These are phyloP conservation scores for Orbilia brochopaga DNA, from an alignment of 2,329 filamentous ascomycete species.

Conservation along the genomic window DNA sequence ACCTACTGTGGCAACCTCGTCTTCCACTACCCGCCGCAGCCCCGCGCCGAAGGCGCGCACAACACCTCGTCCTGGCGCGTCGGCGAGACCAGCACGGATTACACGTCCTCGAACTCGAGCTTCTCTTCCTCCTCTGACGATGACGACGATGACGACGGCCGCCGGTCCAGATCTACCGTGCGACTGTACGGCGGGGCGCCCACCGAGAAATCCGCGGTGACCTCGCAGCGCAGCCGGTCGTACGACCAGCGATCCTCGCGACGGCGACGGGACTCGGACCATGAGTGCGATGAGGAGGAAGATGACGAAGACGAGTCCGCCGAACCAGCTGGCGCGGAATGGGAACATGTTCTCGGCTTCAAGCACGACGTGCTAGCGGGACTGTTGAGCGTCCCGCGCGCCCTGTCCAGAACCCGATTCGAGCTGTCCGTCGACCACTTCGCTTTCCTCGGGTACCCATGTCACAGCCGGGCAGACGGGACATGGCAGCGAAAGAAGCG, in stretches of 20 bases:
- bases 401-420: slow-evolving; percentile 81
- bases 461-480: slow-evolving; percentile 79
- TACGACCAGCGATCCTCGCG: slow-evolving; percentile 44
- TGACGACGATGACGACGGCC: slow-evolving; percentile 55
- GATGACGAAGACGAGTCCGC: slow-evolving; percentile 62
- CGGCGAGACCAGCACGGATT: slow-evolving; percentile 57
- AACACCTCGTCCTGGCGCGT: slow-evolving; percentile 53
- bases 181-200: slow-evolving; percentile 44
- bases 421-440: slow-evolving; percentile 81
- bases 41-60: slow-evolving; percentile 58
- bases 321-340: slow-evolving; percentile 59
- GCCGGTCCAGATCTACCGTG: slow-evolving; percentile 55
- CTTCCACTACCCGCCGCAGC: slow-evolving; percentile 79
- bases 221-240: slow-evolving; percentile 48
- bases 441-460: slow-evolving; percentile 80
- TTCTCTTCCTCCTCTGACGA: slow-evolving; percentile 52
- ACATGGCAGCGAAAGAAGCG: slow-evolving; percentile 73
- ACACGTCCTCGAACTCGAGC: slow-evolving; percentile 56
- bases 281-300: slow-evolving; percentile 57
- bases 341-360: slow-evolving; percentile 76
- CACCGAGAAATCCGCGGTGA: slow-evolving; percentile 50
- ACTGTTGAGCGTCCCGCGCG: slow-evolving; percentile 74
- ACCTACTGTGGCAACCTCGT: slow-evolving; percentile 80
- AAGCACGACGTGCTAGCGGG: slow-evolving; percentile 79
- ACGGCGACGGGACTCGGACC: slow-evolving; percentile 47